A percentile compares a stretch with the other conserved stretches of the same genome.
Evolutionary conservation across 176 grass and related monocot genomes (phyloP).

Genomic region (Poa pratensis): DNA sequence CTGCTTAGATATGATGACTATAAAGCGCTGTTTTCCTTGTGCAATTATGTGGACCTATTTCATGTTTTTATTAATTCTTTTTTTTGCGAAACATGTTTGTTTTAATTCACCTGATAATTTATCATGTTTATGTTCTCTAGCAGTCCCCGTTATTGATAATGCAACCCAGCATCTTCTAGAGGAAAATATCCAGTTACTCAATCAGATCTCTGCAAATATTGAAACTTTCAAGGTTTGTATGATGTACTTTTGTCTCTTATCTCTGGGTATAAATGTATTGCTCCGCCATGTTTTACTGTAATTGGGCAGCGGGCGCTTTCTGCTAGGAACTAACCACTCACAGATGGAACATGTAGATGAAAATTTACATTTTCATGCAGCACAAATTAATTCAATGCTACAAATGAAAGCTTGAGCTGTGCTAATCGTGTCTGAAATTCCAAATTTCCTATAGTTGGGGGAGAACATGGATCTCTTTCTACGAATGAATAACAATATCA

Average conservation of each 20-base stretch:
- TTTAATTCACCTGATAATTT: conserved; percentile 30
- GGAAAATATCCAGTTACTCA: conserved; percentile 71
- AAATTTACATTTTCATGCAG: conserved; percentile 28
- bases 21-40: conserved; percentile 5
- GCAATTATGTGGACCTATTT: conserved; percentile 32
- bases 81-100: background rate
- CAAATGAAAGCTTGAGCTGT: conserved; percentile 38
- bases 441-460: conserved; percentile 41
- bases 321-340: conserved; percentile 6
- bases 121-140: conserved; percentile 23
- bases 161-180: conserved; percentile 64
- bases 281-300: background rate
- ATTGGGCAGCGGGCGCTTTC: background rate
- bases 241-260: conserved; percentile 20
- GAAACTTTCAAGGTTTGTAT: conserved; percentile 59
- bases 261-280: conserved; percentile 1
- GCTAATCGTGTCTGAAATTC: conserved; percentile 40
- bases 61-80: background rate
- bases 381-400: conserved; percentile 33
- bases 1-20: conserved; percentile 21
- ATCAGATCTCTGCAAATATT: conserved; percentile 75
- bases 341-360: conserved; percentile 34
- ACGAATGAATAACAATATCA: conserved; percentile 65
- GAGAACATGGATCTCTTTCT: conserved; percentile 69
- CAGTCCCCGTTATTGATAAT: conserved; percentile 60